These are phyloP conservation scores for Stagonosporopsis vannaccii DNA, from an alignment of 2,329 filamentous ascomycete species.

Conservation along the genomic window DNA sequence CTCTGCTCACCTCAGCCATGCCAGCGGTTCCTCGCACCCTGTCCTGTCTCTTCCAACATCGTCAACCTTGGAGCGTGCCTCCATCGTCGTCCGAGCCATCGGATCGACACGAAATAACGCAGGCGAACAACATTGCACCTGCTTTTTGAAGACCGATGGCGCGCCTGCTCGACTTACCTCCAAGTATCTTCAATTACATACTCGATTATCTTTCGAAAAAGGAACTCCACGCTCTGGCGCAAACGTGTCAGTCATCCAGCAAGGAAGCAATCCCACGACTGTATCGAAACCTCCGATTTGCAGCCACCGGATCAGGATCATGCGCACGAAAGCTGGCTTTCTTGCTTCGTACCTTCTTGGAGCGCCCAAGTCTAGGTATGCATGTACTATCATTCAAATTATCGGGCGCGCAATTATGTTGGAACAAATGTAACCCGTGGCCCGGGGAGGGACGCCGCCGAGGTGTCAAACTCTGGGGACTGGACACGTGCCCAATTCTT, in stretches of 20 bases:
- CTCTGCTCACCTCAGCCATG: constrained; percentile 7
- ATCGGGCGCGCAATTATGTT: constrained; percentile 23
- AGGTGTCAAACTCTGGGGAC: constrained; percentile 30
- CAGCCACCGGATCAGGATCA: constrained; percentile 25
- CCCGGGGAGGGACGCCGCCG: constrained; percentile 13
- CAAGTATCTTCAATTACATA: constrained; percentile 20
- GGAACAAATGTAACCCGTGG: constrained; percentile 34
- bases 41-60: neutral
- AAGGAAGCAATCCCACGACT: constrained; percentile 25
- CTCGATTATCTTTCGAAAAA: constrained; percentile 25
- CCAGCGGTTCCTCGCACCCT: neutral
- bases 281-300: constrained; percentile 31
- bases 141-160: constrained; percentile 17
- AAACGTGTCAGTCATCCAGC: constrained; percentile 22
- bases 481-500: constrained; percentile 27
- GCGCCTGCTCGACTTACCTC: constrained; percentile 27
- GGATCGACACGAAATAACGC: neutral
- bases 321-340: constrained; percentile 30
- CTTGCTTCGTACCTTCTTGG: constrained; percentile 33
- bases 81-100: neutral
- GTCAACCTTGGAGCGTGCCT: neutral
- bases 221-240: constrained; percentile 23
- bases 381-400: constrained; percentile 26
- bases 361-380: constrained; percentile 24
- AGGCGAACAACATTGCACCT: neutral